These are phyloP conservation scores for Trichocladium antarcticum DNA, from an alignment of 495 filamentous ascomycete genomes.

Conservation along the genomic window DNA sequence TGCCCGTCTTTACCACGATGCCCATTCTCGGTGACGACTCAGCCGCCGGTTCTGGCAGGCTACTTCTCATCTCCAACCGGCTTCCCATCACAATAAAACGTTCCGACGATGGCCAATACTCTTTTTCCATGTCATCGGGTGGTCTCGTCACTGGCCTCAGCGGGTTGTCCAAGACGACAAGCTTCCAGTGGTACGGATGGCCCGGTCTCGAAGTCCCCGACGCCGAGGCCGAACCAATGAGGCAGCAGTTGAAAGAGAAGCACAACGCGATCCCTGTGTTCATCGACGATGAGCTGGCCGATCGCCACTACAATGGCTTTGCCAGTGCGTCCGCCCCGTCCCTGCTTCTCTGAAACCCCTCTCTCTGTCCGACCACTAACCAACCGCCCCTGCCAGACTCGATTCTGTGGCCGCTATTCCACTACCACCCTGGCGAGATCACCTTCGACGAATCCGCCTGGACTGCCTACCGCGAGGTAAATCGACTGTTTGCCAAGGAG, in stretches of 20 bases:
- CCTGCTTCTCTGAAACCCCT: background rate
- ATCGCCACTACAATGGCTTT: conserved; percentile 79
- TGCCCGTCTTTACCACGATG: conserved; percentile 16
- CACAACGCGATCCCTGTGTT: conserved; percentile 68
- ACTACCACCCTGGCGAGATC: conserved; percentile 91
- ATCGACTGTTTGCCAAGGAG: conserved; percentile 70
- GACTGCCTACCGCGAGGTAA: conserved; percentile 78
- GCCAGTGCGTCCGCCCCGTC: conserved; percentile 56
- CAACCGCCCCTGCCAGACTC: conserved; percentile 47
- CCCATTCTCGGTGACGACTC: conserved; percentile 17
- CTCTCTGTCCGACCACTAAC: background rate
- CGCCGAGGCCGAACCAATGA: conserved; percentile 51
- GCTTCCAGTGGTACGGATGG: conserved; percentile 97
- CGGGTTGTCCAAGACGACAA: conserved; percentile 80
- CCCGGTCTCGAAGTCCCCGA: conserved; percentile 79
- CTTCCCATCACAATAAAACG: conserved; percentile 92
- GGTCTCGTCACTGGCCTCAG: conserved; percentile 85
- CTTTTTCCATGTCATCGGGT: conserved; percentile 89
- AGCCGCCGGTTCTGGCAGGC: conserved; percentile 26
- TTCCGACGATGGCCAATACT: conserved; percentile 64
- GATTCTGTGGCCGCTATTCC: conserved; percentile 91
- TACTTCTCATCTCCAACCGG: conserved; percentile 86
- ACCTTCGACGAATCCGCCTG: conserved; percentile 79
- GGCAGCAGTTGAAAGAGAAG: conserved; percentile 58
- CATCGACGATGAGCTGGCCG: conserved; percentile 65